Base-by-base conservation (phyloP, 495 filamentous ascomycete species). In the Aspergillus baeticus region DNA sequence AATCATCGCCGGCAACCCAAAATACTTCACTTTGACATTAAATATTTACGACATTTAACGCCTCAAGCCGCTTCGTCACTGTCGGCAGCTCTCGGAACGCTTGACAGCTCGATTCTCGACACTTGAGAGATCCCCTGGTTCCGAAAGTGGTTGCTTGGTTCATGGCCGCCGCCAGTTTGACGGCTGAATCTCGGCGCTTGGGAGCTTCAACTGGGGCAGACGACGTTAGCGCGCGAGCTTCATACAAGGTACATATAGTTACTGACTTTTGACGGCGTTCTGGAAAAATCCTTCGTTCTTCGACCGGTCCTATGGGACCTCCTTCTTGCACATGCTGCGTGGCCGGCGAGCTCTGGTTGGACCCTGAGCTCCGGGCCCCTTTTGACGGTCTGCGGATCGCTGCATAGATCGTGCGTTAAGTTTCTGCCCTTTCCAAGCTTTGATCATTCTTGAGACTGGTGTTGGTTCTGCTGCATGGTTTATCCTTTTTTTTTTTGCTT, bases 381-480 rank as follows among this genome's bases (percentile, higher is more conserved):
- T 5, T 14, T 11, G 45, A 23, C 43, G 17, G 26, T 34, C 33
- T 23, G 39, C 43, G 31, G 42, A 43, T 54, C n/a, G 38, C 37
- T 43, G 42, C 57, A 53, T 52, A 39, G 33, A 51, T 17, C 17
- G 14, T 39, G 55, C 14, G 33, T 43, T 43, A 15, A 23, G 37
- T 41, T 50, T 51, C 5, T 6, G 18, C 13, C 7, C 17, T 21
- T 7, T 23, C 26, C 18, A 35, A 47, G 47, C 51, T 55, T 57
- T 47, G 38, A 48, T 44, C 20, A 51, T 15, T 23, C 17, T 34
- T 35, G 36, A 38, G 49, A 26, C 38, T 20, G 44, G 51, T 45
- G 51, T 55, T 60, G 26, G 45, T 55, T 50, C 15, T 22, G 17
- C 35, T 49, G 46, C 46, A 51, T 36, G 39, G 18, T 20, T 43